Base-by-base conservation (phyloP, 2,329 filamentous ascomycete genomes). In the Botrytis byssoidea region DNA sequence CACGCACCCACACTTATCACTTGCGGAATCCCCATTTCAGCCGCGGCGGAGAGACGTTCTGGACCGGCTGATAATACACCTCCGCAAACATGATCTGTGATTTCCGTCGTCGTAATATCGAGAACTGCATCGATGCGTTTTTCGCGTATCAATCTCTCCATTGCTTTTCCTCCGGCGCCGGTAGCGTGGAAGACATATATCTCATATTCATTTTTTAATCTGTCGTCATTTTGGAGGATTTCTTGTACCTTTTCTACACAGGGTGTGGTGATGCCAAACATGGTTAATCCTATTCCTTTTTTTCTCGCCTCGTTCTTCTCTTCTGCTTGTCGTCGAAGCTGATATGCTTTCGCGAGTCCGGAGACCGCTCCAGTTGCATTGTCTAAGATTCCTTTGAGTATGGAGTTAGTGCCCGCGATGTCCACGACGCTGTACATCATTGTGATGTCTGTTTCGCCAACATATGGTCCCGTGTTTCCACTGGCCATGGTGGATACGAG, bases 181-280 rank as follows among this genome's bases (percentile, higher is more conserved):
- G 91, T 93, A 3, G 91, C 91, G 77, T 93, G 91, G 78, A 93
- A 93, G 3, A 92, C 84, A 76, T 88, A 91, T 3, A 87, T 85
- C 76, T 92, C 90, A 68, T 88, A 84, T 3, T 79, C 79, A 71
- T 84, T 81, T 32, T 32, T 57, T 29, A 57, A 16, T 3, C 82
- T 81, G 1, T 80, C 84, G 1, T 29, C 9, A 1, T 32, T 25
- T 16, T 32, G 25, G 0, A 92, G 83, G 64, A 86, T 81, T 1
- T 80, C 77, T 0, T 89, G 85, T 2, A 91, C 86, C 1, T 80
- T 81, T 65, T 90, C 87, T 0, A 90, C 90, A 18, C 87, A 88
- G 0, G 90, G 90, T 0, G 91, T 93, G 0, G 91, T 93, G 10
- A 93, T 90, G 3, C 91, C 91, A 78, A 93, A 93, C 91, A 93